Conservation (phyloP, 2,329 filamentous ascomycete genomes). For the Epichloe coenophiala region DNA sequence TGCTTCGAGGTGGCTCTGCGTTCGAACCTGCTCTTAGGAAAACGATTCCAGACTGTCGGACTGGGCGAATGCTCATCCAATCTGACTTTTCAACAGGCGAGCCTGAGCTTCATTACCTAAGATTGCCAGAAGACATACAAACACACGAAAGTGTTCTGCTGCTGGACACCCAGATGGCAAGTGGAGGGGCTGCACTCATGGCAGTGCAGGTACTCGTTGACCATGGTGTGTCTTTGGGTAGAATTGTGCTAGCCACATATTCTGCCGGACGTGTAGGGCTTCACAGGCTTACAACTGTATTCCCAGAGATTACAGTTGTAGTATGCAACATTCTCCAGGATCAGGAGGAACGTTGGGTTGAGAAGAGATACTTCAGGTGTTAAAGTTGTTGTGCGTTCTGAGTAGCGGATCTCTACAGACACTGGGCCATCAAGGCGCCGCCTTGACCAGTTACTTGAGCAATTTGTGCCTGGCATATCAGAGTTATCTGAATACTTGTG, state of each 20-base stretch:
- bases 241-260: slow-evolving; percentile 87
- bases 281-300: slow-evolving; percentile 76
- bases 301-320: slow-evolving; percentile 75
- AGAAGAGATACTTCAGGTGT: slow-evolving; percentile 82
- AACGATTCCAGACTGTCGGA: slow-evolving; percentile 84
- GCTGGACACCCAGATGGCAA: slow-evolving; percentile 88
- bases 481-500: too few species aligned
- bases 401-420: too few species aligned
- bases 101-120: slow-evolving; percentile 83
- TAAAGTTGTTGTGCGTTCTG: slow-evolving; percentile 21
- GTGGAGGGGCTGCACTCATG: slow-evolving; percentile 77
- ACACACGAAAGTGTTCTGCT: slow-evolving; percentile 71
- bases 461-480: too few species aligned
- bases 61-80: slow-evolving; percentile 80
- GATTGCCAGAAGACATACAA: slow-evolving; percentile 60
- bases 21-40: slow-evolving; percentile 80
- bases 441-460: background rate
- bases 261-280: slow-evolving; percentile 74
- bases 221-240: slow-evolving; percentile 73
- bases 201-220: slow-evolving; percentile 91
- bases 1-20: slow-evolving; percentile 77
- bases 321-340: slow-evolving; percentile 72
- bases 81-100: slow-evolving; percentile 75
- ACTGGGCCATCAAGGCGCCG: background rate
- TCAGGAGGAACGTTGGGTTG: slow-evolving; percentile 78